Evolutionary conservation across 257 asterid species (phyloP), one percentile per base, ranked within the genome.

Genomic region (Nicotiana otophora): DNA sequence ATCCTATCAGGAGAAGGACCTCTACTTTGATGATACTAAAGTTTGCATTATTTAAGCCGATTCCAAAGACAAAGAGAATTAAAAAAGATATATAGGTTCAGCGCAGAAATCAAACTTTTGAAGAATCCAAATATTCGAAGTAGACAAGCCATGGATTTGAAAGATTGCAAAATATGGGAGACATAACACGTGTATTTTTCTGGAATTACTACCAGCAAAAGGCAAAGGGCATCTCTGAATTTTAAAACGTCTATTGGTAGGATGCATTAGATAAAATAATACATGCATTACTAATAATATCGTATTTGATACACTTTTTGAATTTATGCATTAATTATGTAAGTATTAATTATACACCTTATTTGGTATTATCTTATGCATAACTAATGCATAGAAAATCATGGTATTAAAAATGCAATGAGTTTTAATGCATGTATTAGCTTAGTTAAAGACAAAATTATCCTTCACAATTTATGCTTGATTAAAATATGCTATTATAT

Each of bases 41-140:
- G 62, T 74, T 48, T 48, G 16, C 80, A 74, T 74, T 48, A 64
- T 64, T 64, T 26, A 28, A 28, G 10, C 6, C 28, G n/a, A 70
- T 70, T 70, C 60, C 78, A 70, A 12, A 10, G 20, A 39, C 10
- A 39, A 19, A 11, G 78, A 74, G 79, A 74, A 74, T 14, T 74
- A 36, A 74, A 74, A 74, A 42, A 74, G 39, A 74, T 30, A 42
- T 42, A 42, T 42, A 48, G 39, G 61, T 15, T 72, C 79, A 5
- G 39, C 39, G 14, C 14, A 46, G 11, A 72, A 72, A 23, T 23
- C 23, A 46, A 72, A 46, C 2, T 1, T 11, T 46, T 42, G 61
- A 46, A 72, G 61, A 72, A 46, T n/a, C 61, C 20, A 74, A 46
- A 74, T 48, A 74, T 74, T 74, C 80, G 80, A 72, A 39, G 78